phyloP scores from a whole-genome alignment of 768 basidiomycete genomes.

The Calocybe cyanea region DNA sequence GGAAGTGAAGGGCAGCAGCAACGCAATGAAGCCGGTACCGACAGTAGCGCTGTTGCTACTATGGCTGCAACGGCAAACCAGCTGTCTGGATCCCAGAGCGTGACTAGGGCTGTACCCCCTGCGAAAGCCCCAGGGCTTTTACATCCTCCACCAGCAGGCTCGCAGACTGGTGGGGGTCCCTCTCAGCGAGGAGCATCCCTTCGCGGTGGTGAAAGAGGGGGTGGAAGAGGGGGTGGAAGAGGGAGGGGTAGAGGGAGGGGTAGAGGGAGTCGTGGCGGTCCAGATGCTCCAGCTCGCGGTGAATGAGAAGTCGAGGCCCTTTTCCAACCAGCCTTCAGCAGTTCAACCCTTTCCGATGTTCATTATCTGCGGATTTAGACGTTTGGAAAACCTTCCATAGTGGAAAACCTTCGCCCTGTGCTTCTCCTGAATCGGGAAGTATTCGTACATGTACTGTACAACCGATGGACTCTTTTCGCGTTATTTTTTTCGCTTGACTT shows the following conservation, averaged over 20 bases:
- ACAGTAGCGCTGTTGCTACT: conserved; percentile 1
- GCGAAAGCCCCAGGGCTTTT: conserved; percentile 28
- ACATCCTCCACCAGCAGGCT: conserved; percentile 16
- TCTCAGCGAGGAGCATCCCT: neutral
- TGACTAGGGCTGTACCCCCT: conserved; percentile 9
- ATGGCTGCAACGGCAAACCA: conserved; percentile 8
- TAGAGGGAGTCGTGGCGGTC: neutral
- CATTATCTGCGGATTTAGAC: too few relatives aligned
- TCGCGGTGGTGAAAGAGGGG: neutral
- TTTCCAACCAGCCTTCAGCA: too few relatives aligned
- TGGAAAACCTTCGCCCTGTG: too few relatives aligned
- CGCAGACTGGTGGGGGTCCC: conserved; percentile 2
- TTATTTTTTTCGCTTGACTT: too few relatives aligned
- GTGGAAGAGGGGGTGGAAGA: conserved; percentile 9
- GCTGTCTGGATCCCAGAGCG: conserved; percentile 10
- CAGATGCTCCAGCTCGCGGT: conserved; percentile 3
- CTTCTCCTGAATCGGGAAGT: too few relatives aligned
- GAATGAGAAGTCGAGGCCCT: neutral
- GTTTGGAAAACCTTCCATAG: too few relatives aligned
- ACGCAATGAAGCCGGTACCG: neutral
- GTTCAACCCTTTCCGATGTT: too few relatives aligned
- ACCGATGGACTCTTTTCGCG: too few relatives aligned
- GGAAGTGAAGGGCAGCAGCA: conserved; percentile 17
- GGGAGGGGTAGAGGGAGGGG: conserved; percentile 18
- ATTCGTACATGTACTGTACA: too few relatives aligned